Conservation (phyloP, 306 rosid species). For the Medicago ruthenica region DNA sequence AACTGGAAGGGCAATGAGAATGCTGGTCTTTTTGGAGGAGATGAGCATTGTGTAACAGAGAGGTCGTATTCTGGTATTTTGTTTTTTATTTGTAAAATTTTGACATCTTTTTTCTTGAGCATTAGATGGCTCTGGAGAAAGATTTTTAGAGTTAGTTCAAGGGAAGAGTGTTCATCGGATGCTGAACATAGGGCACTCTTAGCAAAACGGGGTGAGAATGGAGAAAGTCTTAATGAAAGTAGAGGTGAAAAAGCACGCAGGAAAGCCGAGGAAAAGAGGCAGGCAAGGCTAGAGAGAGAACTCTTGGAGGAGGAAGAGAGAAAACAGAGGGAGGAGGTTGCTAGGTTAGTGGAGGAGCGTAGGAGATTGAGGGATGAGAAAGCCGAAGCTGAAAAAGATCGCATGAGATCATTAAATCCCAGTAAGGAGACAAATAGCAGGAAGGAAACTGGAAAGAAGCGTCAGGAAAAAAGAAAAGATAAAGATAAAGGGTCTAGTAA, state of each 20-base stretch:
- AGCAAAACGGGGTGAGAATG: constrained; percentile 82
- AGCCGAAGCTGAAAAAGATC: constrained; percentile 78
- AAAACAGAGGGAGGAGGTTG: constrained; percentile 99
- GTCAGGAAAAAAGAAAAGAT: constrained; percentile 85
- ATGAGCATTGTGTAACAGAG: constrained; percentile 84
- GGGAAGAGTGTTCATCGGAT: constrained; percentile 80
- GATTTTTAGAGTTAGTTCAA: constrained; percentile 76
- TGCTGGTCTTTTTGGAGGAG: constrained; percentile 67
- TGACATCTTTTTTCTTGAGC: constrained; percentile 79
- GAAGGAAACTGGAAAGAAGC: constrained; percentile 90
- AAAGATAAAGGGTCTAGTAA: constrained; percentile 90
- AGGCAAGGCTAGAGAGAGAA: constrained; percentile 94
- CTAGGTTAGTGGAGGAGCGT: constrained; percentile 95
- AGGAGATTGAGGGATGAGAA: constrained; percentile 93
- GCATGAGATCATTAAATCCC: constrained; percentile 58
- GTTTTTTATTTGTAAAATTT: constrained; percentile 74
- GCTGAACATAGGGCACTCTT: constrained; percentile 72
- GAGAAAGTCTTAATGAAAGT: constrained; percentile 69
- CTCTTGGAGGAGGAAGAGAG: constrained; percentile 96
- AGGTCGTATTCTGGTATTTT: constrained; percentile 79
- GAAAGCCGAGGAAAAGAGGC: constrained; percentile 99
- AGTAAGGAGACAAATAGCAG: constrained; percentile 64
- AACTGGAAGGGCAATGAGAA: constrained; percentile 74
- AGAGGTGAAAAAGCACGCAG: constrained; percentile 96
- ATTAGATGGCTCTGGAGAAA: constrained; percentile 96